phyloP scores from a whole-genome alignment of 257 asterid species.

The Anisodus acutangulus region DNA sequence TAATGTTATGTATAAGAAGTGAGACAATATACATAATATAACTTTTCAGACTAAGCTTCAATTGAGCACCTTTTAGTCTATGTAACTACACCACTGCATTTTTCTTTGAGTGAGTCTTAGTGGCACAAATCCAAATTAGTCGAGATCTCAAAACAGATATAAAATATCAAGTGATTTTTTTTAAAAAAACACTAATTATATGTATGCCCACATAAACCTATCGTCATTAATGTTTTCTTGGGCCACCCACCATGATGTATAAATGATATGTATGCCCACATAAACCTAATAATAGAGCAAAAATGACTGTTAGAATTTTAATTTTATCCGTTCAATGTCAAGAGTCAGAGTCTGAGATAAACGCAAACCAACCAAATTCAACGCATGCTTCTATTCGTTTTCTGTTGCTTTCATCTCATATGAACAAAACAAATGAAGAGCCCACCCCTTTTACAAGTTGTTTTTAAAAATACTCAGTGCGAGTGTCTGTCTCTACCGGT shows the following conservation, averaged over 20 bases:
- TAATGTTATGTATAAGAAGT: background rate
- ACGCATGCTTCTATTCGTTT: background rate
- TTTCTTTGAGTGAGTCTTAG: too few relatives aligned
- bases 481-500: too few relatives aligned
- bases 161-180: too few relatives aligned
- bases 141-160: background rate
- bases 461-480: too few relatives aligned
- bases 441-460: too few relatives aligned
- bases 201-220: too few relatives aligned
- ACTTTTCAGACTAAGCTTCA: background rate
- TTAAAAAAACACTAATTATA: background rate
- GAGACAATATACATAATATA: background rate
- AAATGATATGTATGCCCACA: background rate
- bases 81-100: background rate
- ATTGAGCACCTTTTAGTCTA: background rate
- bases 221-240: background rate
- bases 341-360: background rate
- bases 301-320: background rate
- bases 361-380: background rate
- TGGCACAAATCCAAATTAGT: background rate
- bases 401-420: background rate
- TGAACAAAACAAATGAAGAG: background rate
- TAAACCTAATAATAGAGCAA: conserved; percentile 19
- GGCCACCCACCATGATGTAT: conserved; percentile 14
- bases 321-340: background rate